Conservation (phyloP, 2,329 filamentous ascomycete species). For the Ophiocordyceps polyrhachis-furcata region DNA sequence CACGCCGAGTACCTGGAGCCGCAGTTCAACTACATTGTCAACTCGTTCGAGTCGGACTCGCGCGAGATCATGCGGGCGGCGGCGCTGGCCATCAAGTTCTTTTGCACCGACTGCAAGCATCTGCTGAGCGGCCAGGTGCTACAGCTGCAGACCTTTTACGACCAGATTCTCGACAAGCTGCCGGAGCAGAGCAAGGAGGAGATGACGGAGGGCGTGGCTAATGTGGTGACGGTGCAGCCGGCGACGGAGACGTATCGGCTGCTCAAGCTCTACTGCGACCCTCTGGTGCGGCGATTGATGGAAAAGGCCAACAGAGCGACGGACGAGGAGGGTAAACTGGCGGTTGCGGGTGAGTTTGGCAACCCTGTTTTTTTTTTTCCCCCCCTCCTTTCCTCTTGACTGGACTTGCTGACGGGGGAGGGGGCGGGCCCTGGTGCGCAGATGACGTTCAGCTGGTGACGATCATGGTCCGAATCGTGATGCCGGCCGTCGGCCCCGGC, state of each 20-base stretch:
- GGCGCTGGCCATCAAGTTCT: constrained; percentile 88
- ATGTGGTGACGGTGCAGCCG: constrained; percentile 75
- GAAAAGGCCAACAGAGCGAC: constrained; percentile 68
- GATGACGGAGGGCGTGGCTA: constrained; percentile 86
- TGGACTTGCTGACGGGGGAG: not conserved
- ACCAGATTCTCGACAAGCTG: constrained; percentile 71
- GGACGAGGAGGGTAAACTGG: constrained; percentile 66
- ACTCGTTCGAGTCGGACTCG: constrained; percentile 73
- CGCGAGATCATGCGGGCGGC: constrained; percentile 83
- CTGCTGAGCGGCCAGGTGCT: constrained; percentile 66
- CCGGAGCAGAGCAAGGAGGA: constrained; percentile 83
- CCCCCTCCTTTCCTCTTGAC: not conserved
- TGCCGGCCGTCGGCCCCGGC: constrained; percentile 52
- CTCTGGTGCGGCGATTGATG: constrained; percentile 72
- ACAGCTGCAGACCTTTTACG: constrained; percentile 83
- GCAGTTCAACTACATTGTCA: constrained; percentile 91
- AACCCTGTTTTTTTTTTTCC: not conserved
- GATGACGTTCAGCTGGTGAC: constrained; percentile 88
- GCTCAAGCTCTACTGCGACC: constrained; percentile 85
- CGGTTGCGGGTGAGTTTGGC: constrained; percentile 56
- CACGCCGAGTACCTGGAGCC: constrained; percentile 84
- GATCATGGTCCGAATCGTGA: constrained; percentile 62
- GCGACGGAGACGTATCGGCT: constrained; percentile 62
- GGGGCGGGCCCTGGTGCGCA: constrained; percentile 11
- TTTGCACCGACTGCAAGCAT: constrained; percentile 86